Evolutionary conservation across 169 alveolate genomes (phyloP).

Genomic region (Cryptosporidium xiaoi): DNA sequence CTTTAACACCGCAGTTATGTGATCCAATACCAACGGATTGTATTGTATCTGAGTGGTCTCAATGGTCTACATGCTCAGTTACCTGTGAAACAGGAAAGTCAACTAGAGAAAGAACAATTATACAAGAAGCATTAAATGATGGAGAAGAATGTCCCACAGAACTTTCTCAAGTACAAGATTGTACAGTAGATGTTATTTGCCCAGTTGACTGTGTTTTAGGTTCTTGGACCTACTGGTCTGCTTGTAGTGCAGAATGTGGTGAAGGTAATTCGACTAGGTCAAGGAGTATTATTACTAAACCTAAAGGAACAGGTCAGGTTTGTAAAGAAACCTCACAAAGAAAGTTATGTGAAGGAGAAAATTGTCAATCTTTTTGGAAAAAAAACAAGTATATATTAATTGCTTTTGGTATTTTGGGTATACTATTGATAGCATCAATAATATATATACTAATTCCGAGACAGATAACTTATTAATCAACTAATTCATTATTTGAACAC

Average conservation of each 20-base stretch:
- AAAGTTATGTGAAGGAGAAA: constrained; percentile 45
- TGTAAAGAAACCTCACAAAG: constrained; percentile 37
- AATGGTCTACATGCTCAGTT: constrained; percentile 78
- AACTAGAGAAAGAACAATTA: constrained; percentile 69
- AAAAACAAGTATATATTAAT: constrained; percentile 42
- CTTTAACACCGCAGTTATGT: constrained; percentile 63
- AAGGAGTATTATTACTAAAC: constrained; percentile 58
- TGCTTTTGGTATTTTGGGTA: constrained; percentile 6
- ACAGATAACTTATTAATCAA: neutral
- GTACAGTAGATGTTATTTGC: constrained; percentile 75
- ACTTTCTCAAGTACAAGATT: constrained; percentile 49
- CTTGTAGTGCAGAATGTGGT: constrained; percentile 78
- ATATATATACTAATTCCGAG: constrained; percentile 46
- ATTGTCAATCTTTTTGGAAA: constrained; percentile 48
- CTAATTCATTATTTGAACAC: no score
- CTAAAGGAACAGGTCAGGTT: constrained; percentile 40
- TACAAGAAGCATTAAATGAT: constrained; percentile 57
- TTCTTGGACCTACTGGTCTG: constrained; percentile 79
- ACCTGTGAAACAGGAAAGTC: constrained; percentile 78
- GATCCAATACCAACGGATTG: constrained; percentile 79
- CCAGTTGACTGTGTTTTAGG: constrained; percentile 78
- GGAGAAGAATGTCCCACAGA: constrained; percentile 76
- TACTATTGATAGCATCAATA: constrained; percentile 19
- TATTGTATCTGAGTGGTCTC: constrained; percentile 77
- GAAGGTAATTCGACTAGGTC: constrained; percentile 74